phyloP scores from a whole-genome alignment of 768 basidiomycete species.

The Boletus sp. region DNA sequence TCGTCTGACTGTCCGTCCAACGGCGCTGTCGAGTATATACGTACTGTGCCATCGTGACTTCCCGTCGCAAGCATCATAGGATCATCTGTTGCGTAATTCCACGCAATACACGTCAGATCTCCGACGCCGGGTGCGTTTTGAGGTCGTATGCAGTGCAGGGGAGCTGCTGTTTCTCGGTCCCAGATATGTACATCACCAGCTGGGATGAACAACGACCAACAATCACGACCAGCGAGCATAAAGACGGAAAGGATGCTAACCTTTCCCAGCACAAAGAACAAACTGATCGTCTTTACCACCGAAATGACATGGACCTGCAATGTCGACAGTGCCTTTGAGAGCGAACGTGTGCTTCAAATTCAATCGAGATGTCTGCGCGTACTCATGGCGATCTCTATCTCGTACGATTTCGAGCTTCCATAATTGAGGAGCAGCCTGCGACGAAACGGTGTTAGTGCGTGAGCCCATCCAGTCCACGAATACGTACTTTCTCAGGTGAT shows the following conservation, averaged over 20 bases:
- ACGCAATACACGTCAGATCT: constrained; percentile 76
- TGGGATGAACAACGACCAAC: constrained; percentile 26
- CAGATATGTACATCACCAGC: constrained; percentile 84
- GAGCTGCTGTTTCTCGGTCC: constrained; percentile 75
- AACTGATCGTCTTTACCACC: constrained; percentile 78
- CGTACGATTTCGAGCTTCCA: constrained; percentile 69
- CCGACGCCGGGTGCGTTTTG: constrained; percentile 48
- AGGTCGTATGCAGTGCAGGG: constrained; percentile 67
- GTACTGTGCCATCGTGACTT: constrained; percentile 70
- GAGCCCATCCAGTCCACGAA: constrained; percentile 5
- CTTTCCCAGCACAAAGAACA: constrained; percentile 75
- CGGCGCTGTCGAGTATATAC: constrained; percentile 60
- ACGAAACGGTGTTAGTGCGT: constrained; percentile 9
- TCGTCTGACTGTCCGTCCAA: constrained; percentile 23
- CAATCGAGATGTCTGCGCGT: constrained; percentile 29
- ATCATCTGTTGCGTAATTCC: constrained; percentile 63
- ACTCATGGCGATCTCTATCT: constrained; percentile 42
- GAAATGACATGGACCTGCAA: constrained; percentile 80
- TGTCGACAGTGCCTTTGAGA: constrained; percentile 65
- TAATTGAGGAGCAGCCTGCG: constrained; percentile 69
- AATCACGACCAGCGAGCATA: neutral
- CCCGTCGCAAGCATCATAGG: constrained; percentile 64
- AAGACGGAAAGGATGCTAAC: constrained; percentile 30
- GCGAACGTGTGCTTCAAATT: constrained; percentile 65
- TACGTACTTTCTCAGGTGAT: constrained; percentile 29